Conservation (phyloP, 306 rosid genomes). For the Dryas alaskensis region DNA sequence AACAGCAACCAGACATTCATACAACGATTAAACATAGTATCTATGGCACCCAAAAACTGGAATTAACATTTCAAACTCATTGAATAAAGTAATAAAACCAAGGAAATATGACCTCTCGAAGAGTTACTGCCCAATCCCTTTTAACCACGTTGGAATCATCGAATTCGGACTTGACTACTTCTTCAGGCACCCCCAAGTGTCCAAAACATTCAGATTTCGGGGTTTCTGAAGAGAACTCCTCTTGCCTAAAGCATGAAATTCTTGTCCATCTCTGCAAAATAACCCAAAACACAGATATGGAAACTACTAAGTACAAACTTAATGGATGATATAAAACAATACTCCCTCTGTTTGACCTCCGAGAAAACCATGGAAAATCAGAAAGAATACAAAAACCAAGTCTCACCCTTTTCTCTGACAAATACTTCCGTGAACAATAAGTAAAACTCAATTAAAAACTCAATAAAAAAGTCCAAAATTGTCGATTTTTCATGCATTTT, state of each 20-base stretch:
- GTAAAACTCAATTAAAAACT: background rate
- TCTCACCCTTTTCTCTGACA: background rate
- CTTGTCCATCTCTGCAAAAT: conserved; percentile 55
- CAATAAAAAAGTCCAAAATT: background rate
- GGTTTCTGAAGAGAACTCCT: conserved; percentile 53
- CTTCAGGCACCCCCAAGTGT: conserved; percentile 36
- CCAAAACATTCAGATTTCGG: conserved; percentile 40
- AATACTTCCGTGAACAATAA: background rate
- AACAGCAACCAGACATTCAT: conserved; percentile 2
- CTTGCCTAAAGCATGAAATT: conserved; percentile 76
- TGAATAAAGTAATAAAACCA: background rate
- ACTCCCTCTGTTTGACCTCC: background rate
- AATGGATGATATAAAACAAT: background rate
- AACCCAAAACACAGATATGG: background rate
- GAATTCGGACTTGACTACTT: conserved; percentile 46
- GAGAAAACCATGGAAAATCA: background rate
- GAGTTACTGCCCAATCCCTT: conserved; percentile 39
- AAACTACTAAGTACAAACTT: background rate
- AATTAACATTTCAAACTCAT: background rate
- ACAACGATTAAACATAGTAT: background rate
- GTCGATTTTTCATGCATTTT: background rate
- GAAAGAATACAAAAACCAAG: background rate
- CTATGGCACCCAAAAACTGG: background rate
- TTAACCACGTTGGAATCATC: conserved; percentile 34
- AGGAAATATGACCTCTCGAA: conserved; percentile 46